phyloP scores from a whole-genome alignment of 768 basidiomycete genomes.

The Podaxis sp. region DNA sequence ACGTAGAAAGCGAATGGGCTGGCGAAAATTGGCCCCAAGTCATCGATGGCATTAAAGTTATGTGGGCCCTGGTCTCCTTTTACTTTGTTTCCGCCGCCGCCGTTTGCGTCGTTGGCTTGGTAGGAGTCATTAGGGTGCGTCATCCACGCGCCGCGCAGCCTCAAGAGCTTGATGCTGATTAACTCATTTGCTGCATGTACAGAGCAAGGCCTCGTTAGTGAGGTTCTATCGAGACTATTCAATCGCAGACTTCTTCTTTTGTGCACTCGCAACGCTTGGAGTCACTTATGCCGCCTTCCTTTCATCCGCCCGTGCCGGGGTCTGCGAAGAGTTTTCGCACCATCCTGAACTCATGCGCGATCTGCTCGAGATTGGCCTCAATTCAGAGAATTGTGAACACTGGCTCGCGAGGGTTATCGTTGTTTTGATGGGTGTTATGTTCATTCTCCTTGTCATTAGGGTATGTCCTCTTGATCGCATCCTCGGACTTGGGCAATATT shows the following conservation, averaged over 20 bases:
- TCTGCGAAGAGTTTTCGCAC: constrained; percentile 73
- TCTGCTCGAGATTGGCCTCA: constrained; percentile 67
- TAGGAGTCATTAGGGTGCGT: constrained; percentile 65
- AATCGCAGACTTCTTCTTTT: constrained; percentile 73
- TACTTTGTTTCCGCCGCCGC: constrained; percentile 65
- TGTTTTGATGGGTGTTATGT: constrained; percentile 52
- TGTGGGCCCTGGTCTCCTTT: constrained; percentile 59
- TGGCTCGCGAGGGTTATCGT: constrained; percentile 69
- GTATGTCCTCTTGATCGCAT: constrained; percentile 36
- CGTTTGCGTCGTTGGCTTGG: constrained; percentile 61
- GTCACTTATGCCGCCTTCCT: constrained; percentile 59
- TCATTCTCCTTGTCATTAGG: constrained; percentile 59
- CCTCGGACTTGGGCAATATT: constrained; percentile 1
- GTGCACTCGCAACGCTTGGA: constrained; percentile 51
- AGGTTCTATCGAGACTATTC: constrained; percentile 82
- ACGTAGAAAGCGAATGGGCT: constrained; percentile 15
- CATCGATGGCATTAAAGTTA: constrained; percentile 40
- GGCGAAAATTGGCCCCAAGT: constrained; percentile 13
- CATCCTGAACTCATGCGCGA: constrained; percentile 73
- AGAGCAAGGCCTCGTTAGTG: constrained; percentile 63
- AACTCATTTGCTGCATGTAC: background rate
- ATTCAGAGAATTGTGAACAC: constrained; percentile 75
- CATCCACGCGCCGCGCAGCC: constrained; percentile 2
- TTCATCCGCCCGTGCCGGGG: constrained; percentile 46
- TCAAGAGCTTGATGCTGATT: background rate